Evolutionary conservation across 2,329 filamentous ascomycete species (phyloP).

Genomic region (Aureobasidium mangrovei): DNA sequence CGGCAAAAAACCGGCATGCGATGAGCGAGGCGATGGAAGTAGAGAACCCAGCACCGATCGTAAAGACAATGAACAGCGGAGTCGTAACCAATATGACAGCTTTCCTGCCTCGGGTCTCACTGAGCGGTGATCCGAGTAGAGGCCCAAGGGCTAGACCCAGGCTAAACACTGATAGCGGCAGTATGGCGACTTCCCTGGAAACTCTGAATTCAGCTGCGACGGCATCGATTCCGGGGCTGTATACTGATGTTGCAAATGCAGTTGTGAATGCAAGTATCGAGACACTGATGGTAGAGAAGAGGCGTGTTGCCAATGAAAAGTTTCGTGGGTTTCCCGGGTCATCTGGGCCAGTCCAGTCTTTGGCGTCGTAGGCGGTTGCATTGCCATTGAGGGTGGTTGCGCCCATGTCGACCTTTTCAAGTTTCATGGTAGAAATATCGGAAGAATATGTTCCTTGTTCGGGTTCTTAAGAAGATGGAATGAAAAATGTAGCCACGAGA

Average conservation of each 20-base stretch:
- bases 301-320: constrained; percentile 20
- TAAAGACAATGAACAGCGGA: constrained; percentile 50
- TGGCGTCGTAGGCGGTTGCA: no score
- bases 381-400: no score
- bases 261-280: constrained; percentile 16
- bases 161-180: constrained; percentile 52
- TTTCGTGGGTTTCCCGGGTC: constrained; percentile 27
- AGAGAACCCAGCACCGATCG: constrained; percentile 33
- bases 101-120: constrained; percentile 60
- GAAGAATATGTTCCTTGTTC: no score
- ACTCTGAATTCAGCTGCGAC: constrained; percentile 47
- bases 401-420: no score
- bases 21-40: constrained; percentile 62
- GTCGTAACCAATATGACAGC: constrained; percentile 62
- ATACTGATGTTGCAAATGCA: constrained; percentile 8
- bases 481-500: no score
- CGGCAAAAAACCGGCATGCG: constrained; percentile 51
- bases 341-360: constrained; percentile 23
- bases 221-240: constrained; percentile 19
- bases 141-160: constrained; percentile 60
- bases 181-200: constrained; percentile 47
- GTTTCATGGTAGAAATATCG: no score
- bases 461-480: no score
- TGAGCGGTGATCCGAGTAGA: constrained; percentile 62
- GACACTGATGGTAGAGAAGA: constrained; percentile 16